Evolutionary conservation across 2,329 filamentous ascomycete genomes (phyloP), one percentile per base, ranked within the genome.

Genomic region (Gaeumannomyces tritici): DNA sequence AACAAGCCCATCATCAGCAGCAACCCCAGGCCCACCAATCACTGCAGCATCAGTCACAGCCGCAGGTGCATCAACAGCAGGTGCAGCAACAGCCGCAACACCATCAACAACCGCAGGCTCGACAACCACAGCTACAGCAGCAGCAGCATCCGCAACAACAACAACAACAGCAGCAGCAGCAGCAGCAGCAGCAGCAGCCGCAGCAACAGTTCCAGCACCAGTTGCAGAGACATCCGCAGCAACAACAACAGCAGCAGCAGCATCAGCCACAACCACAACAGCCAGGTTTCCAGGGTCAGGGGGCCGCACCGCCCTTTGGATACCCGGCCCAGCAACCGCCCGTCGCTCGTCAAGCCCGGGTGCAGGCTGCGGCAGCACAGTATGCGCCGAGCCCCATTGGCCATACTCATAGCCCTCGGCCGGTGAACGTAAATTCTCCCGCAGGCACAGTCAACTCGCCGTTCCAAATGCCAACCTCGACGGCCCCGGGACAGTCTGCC

Each of bases 181-280:
- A 27, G n/a, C n/a, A n/a, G n/a, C n/a, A n/a, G 13, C 59, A 29
- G 21, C 58, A 42, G 13, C 59, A 55, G 47, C 35, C 64, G 26
- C 61, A 54, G 21, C 59, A 63, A 4, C 58, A 62, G 18, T 59
- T 33, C 15, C 58, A 61, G 18, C 64, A 63, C 47, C 60, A 57
- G 13, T 61, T 62, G 29, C 47, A 31, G n/a, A 68, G 67, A 54
- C 61, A 61, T 18, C 62, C 62, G 1, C 65, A 59, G 27, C 67
- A 65, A 13, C 71, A 67, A 66, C 62, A 67, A 21, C 63, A 67
- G 51, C 66, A 64, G 2, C 65, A 60, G 27, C 67, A 65, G 27
- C 67, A 67, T 57, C 67, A 67, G 13, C 66, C 65, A 15, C 71
- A 67, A 66, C 62, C 66, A 21, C 63, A 67, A 47, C 66, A 64